A percentile compares a stretch with the other conserved stretches of the same genome.
Conservation (phyloP, 768 basidiomycete genomes). For the Boletus edulis region DNA sequence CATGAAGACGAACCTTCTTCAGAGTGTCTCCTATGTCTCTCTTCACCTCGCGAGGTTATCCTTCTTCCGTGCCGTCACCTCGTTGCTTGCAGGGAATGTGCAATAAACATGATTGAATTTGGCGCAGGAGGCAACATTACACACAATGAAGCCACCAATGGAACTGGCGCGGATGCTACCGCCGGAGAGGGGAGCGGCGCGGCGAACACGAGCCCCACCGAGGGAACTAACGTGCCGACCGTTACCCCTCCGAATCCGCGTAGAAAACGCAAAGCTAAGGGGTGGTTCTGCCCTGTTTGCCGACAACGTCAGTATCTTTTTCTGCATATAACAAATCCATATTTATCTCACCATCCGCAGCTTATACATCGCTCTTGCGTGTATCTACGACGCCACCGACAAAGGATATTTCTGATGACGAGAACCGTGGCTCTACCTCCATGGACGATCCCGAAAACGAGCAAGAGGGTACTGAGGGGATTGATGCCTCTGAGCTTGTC, state of each 20-base stretch:
- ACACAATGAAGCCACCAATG: slow-evolving; percentile 45
- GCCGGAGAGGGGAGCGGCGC: slow-evolving; percentile 23
- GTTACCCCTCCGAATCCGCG: slow-evolving; percentile 44
- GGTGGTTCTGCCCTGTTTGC: slow-evolving; percentile 97
- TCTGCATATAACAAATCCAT: background rate
- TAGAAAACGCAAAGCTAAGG: slow-evolving; percentile 91
- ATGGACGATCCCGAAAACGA: slow-evolving; percentile 27
- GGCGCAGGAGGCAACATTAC: slow-evolving; percentile 87
- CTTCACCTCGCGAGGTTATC: slow-evolving; percentile 86
- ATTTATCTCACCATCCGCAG: slow-evolving; percentile 34
- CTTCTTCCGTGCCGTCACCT: slow-evolving; percentile 91
- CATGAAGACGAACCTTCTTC: slow-evolving; percentile 72
- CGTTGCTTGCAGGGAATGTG: slow-evolving; percentile 94
- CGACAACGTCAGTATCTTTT: slow-evolving; percentile 74
- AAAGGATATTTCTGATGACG: slow-evolving; percentile 37
- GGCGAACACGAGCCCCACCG: slow-evolving; percentile 21
- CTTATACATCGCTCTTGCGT: slow-evolving; percentile 84
- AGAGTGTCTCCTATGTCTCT: slow-evolving; percentile 90
- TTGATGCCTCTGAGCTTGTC: background rate
- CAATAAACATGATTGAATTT: slow-evolving; percentile 96
- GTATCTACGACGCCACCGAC: slow-evolving; percentile 69
- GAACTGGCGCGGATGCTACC: slow-evolving; percentile 23
- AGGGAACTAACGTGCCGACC: slow-evolving; percentile 21
- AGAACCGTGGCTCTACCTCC: slow-evolving; percentile 24
- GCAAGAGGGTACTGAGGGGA: slow-evolving; percentile 10